These are phyloP conservation scores for Primulina huaijiensis DNA, from an alignment of 257 asterid genomes.

Conservation along the genomic window DNA sequence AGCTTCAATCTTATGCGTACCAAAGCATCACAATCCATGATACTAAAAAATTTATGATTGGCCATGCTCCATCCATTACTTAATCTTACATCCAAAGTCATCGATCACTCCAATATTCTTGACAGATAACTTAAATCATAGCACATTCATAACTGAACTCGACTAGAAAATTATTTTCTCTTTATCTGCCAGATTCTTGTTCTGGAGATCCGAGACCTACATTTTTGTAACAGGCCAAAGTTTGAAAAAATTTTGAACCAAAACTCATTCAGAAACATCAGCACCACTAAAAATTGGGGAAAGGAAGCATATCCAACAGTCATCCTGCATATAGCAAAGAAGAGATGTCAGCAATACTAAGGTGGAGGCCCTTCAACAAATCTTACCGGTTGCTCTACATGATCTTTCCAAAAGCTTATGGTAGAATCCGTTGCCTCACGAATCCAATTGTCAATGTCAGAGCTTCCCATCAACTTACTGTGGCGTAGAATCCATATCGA, in stretches of 20 bases:
- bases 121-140: background rate
- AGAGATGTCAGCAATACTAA: conserved; percentile 8
- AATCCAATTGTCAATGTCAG: conserved; percentile 95
- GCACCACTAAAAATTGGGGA: conserved; percentile 10
- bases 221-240: conserved; percentile 4
- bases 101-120: conserved; percentile 4
- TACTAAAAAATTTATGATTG: background rate
- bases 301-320: conserved; percentile 16
- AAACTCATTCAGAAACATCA: conserved; percentile 17
- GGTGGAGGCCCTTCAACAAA: conserved; percentile 22
- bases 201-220: background rate
- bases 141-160: background rate
- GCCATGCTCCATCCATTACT: conserved; percentile 9
- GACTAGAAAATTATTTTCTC: background rate
- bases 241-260: conserved; percentile 1
- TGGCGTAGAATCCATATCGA: conserved; percentile 98
- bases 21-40: conserved; percentile 17
- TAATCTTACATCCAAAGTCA: conserved; percentile 15
- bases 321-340: conserved; percentile 14
- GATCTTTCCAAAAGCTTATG: conserved; percentile 82
- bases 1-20: background rate
- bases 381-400: conserved; percentile 97
- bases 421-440: conserved; percentile 84
- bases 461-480: conserved; percentile 90
- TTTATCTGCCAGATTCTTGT: conserved; percentile 5